Conservation (phyloP, 2,329 filamentous ascomycete species). For the Sclerotinia trifoliorum region DNA sequence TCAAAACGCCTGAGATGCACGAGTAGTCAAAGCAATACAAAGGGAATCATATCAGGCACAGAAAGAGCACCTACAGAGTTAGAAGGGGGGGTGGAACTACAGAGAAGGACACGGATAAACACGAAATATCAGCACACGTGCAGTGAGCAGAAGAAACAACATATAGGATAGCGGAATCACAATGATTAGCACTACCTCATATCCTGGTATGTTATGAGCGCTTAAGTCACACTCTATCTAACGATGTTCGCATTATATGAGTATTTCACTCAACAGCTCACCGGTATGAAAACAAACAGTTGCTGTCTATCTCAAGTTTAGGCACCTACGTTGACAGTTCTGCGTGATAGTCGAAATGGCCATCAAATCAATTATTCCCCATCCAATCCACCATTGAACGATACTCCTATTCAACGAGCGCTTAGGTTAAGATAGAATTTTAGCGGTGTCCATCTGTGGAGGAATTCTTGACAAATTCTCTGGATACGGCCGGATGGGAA, state of each 20-base stretch:
- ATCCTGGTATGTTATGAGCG: fast-evolving
- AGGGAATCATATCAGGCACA: neutral
- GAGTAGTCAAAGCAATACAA: neutral
- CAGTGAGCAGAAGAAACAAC: neutral
- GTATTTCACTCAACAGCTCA: neutral
- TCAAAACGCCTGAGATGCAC: neutral
- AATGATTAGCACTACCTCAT: neutral
- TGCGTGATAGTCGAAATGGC: neutral
- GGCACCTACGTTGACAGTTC: neutral
- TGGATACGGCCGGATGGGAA: neutral
- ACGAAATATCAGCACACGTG: neutral
- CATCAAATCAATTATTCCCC: neutral
- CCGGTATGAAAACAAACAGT: neutral
- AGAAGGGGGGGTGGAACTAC: neutral
- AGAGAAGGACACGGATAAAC: neutral
- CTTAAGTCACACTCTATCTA: no score
- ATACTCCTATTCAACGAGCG: neutral
- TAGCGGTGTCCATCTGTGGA: neutral
- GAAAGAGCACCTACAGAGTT: neutral
- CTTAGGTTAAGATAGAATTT: neutral
- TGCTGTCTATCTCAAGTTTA: neutral
- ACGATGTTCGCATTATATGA: neutral
- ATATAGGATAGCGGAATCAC: no score
- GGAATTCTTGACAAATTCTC: neutral
- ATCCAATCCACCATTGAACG: neutral